Base-by-base conservation (phyloP, 805 yeast species). In the Barnettozyma pratensis region DNA sequence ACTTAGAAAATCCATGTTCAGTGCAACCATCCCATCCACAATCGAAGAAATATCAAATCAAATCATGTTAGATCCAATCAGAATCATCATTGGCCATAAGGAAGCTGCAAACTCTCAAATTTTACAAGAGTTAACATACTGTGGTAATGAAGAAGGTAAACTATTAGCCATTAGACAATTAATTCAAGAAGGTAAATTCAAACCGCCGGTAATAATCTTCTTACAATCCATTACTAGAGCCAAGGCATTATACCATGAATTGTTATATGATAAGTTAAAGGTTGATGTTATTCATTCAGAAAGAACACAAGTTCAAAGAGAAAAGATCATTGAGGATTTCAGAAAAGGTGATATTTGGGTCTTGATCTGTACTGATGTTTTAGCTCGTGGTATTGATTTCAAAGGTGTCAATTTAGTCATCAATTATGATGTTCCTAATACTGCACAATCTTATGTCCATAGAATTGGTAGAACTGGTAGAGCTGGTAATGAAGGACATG, bases 381-480 rank as follows among this genome's bases (percentile, higher is more conserved):
- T 94, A 47, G 85, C 97, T 4, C 81, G 99, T 71, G 99, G 99
- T 74, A 87, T 94, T 50, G 99, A 94, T 67, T 94, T 94, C 71
- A 89, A 89, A 62, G 97, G 97, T 47, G 92, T 94, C 44, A 94
- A 91, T 62, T 65, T 95, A 50, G 97, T 94, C 38, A 87, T 94
- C 56, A 94, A 94, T 68, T 94, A 94, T 66, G 99, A 94, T 68
- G 96, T 94, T 10, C 99, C 99, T 14, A 87, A 82, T 59, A 80
- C 85, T 40, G 89, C 97, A 1, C 97, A 92, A 66, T 85, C 96
- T 0, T 94, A 94, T 65, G 97, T 94, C 41, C 99, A 94, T 67
- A 81, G 99, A 70, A 88, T 94, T 60, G 99, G 99, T 67, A 85
- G 99, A 75, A 92, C 99, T 2, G 99, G 99, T 57, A 84, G 99